A percentile compares a stretch with the other conserved stretches of the same genome.
These are phyloP conservation scores for Xylaria sp. DNA, from an alignment of 2,329 filamentous ascomycete genomes.

Conservation along the genomic window DNA sequence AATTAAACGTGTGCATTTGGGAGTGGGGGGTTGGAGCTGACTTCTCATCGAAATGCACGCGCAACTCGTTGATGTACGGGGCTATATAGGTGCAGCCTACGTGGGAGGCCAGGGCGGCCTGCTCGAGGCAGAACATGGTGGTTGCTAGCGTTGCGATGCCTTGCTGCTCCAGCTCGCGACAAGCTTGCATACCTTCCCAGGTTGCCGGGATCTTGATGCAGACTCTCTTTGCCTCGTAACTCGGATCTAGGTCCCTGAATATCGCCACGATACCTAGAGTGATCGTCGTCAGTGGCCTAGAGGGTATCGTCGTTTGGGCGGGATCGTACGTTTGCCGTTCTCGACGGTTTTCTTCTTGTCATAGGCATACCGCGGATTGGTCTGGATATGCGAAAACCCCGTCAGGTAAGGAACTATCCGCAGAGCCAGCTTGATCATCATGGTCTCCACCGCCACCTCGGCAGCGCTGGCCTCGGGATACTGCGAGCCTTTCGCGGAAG, in stretches of 20 bases:
- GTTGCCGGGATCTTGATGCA: constrained; percentile 67
- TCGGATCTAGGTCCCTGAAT: constrained; percentile 47
- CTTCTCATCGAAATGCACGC: constrained; percentile 60
- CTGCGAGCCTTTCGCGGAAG: constrained; percentile 35
- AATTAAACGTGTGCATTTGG: no score
- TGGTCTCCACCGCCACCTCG: constrained; percentile 59
- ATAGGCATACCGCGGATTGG: constrained; percentile 59
- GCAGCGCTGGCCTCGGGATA: constrained; percentile 42
- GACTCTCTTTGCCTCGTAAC: constrained; percentile 51
- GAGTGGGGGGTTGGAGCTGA: constrained; percentile 31
- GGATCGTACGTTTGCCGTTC: constrained; percentile 52
- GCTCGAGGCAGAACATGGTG: constrained; percentile 63
- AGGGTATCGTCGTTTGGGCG: constrained; percentile 3
- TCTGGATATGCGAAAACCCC: constrained; percentile 61
- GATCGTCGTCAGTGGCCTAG: constrained; percentile 2
- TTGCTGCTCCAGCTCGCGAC: constrained; percentile 52
- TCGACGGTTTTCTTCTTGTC: constrained; percentile 50
- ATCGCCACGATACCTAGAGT: constrained; percentile 52
- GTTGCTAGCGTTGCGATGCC: constrained; percentile 65
- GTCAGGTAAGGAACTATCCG: constrained; percentile 52
- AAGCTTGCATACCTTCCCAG: constrained; percentile 66
- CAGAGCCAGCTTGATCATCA: constrained; percentile 59
- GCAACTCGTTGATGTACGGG: constrained; percentile 67
- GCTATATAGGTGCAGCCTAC: constrained; percentile 64
- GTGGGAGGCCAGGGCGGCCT: constrained; percentile 60